Conservation (phyloP, 345 rosid species). For the Eucalyptus leucophloia region DNA sequence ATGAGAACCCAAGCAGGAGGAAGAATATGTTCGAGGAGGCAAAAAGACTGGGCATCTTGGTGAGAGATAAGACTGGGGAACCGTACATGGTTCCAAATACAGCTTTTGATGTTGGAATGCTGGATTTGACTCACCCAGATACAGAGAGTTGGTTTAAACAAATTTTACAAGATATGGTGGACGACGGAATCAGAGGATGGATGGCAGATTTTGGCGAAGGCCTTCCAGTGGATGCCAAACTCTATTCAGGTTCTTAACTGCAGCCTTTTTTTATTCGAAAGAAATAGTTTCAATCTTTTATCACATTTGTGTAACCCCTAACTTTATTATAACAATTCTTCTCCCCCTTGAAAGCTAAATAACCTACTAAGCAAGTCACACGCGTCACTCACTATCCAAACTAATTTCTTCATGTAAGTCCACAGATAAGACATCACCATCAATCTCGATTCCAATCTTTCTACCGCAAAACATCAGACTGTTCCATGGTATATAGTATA, state of each 20-base stretch:
- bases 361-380: neutral
- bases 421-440: neutral
- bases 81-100: conserved; percentile 68
- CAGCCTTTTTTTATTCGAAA: neutral
- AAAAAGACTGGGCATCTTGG: conserved; percentile 37
- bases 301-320: neutral
- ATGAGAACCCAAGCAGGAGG: conserved; percentile 37
- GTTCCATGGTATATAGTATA: neutral
- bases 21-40: conserved; percentile 58
- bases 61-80: conserved; percentile 40
- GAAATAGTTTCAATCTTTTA: neutral
- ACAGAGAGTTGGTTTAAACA: conserved; percentile 58
- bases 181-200: conserved; percentile 66
- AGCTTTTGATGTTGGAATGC: conserved; percentile 67
- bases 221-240: conserved; percentile 50
- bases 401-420: neutral
- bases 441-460: neutral
- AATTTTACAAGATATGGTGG: conserved; percentile 52
- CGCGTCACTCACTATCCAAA: neutral
- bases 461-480: neutral
- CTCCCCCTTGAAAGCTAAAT: neutral
- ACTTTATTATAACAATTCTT: neutral
- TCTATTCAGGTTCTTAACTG: conserved; percentile 40
- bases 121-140: conserved; percentile 64
- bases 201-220: conserved; percentile 89